Percentiles rank a stretch among this genome's conserved stretches.
Conservation (phyloP, 331 rosid species). For the Rosa hybrid region DNA sequence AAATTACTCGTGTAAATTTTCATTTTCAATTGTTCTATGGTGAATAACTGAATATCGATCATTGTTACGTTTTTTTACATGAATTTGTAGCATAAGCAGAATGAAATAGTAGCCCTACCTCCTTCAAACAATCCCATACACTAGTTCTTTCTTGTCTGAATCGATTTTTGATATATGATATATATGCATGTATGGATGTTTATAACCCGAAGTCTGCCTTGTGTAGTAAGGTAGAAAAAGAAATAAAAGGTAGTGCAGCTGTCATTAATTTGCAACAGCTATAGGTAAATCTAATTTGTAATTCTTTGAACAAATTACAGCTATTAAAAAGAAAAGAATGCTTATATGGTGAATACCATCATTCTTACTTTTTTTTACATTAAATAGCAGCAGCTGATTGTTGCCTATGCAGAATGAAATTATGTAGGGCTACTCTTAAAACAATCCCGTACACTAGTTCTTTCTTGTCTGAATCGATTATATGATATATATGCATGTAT, state of each 20-base stretch:
- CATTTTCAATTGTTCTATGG: background rate
- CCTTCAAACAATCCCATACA: too few relatives aligned
- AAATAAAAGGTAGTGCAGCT: background rate
- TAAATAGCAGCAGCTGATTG: background rate
- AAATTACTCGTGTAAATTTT: background rate
- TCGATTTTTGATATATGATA: too few relatives aligned
- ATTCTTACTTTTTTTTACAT: background rate
- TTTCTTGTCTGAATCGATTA: too few relatives aligned
- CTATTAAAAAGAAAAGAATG: background rate
- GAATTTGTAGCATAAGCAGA: background rate
- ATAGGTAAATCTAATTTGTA: background rate
- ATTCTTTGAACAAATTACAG: background rate
- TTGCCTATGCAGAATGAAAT: background rate
- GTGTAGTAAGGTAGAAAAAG: background rate
- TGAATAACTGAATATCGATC: too few relatives aligned
- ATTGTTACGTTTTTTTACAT: background rate
- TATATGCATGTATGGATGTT: too few relatives aligned
- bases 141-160: too few relatives aligned
- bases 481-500: too few relatives aligned
- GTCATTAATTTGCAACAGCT: background rate
- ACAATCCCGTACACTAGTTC: too few relatives aligned
- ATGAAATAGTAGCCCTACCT: background rate
- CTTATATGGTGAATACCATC: too few relatives aligned
- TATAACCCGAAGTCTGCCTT: background rate
- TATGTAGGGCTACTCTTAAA: too few relatives aligned